Evolutionary conservation across 2,329 filamentous ascomycete species (phyloP).

Genomic region (Calonectria naviculata): DNA sequence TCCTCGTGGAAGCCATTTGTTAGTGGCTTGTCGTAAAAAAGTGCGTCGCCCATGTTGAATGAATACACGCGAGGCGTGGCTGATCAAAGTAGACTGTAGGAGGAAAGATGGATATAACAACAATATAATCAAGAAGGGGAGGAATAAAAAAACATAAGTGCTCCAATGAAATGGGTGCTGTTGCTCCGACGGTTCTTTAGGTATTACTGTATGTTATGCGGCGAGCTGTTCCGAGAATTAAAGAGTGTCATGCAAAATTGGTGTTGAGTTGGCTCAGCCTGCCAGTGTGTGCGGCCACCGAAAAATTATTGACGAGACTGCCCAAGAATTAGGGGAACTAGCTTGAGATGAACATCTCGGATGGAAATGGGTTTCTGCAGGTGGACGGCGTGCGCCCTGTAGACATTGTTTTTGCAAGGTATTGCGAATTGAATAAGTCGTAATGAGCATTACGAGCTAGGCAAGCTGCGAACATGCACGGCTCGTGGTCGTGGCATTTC

Average conservation of each 20-base stretch:
- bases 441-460: slow-evolving; percentile 16
- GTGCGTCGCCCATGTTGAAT: slow-evolving; percentile 11
- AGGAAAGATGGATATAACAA: not conserved
- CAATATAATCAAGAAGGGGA: not conserved
- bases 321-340: not conserved
- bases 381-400: not conserved
- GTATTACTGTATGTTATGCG: not conserved
- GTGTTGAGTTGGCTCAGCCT: not conserved
- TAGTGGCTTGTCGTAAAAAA: slow-evolving; percentile 3
- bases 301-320: slow-evolving; percentile 7
- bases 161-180: not conserved
- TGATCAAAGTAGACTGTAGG: not conserved
- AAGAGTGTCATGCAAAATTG: slow-evolving; percentile 8
- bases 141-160: not conserved
- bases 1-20: slow-evolving; percentile 7
- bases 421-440: slow-evolving; percentile 15
- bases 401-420: slow-evolving; percentile 4
- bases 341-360: slow-evolving; percentile 3
- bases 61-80: slow-evolving; percentile 2
- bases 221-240: not conserved
- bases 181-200: not conserved
- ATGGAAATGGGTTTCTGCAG: slow-evolving; percentile 1
- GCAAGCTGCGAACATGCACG: not conserved
- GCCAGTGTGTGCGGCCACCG: not conserved
- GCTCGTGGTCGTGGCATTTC: not conserved